Evolutionary conservation across 2,329 filamentous ascomycete species (phyloP).

Genomic region (Aschersonia sp.): DNA sequence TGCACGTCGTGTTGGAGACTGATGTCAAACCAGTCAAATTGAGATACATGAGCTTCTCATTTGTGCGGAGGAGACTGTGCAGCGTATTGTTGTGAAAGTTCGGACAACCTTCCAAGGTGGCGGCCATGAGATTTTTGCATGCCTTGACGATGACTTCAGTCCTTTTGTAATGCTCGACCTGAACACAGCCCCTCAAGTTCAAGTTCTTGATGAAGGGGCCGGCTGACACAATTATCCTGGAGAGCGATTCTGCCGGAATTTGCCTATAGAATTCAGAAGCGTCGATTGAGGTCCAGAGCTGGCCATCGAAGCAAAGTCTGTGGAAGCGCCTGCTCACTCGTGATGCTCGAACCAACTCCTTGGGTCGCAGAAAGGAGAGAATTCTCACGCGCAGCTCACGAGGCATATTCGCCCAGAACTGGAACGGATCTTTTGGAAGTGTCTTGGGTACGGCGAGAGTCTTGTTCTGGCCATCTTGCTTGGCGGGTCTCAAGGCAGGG

Average conservation of each 20-base stretch:
- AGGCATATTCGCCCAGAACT: constrained; percentile 73
- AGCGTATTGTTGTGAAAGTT: constrained; percentile 70
- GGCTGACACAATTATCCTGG: constrained; percentile 71
- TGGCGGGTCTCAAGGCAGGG: constrained; percentile 38
- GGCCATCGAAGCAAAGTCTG: constrained; percentile 80
- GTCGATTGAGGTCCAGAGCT: constrained; percentile 80
- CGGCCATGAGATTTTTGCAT: constrained; percentile 76
- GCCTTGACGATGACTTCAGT: constrained; percentile 65
- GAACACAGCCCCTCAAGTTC: constrained; percentile 82
- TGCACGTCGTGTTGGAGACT: constrained; percentile 74
- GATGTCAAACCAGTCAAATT: constrained; percentile 73
- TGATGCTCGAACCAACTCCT: constrained; percentile 67
- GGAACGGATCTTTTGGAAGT: constrained; percentile 25
- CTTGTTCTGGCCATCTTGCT: constrained; percentile 12
- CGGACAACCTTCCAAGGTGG: constrained; percentile 78
- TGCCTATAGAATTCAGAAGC: constrained; percentile 75
- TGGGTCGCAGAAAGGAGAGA: constrained; percentile 61
- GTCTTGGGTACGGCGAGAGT: constrained; percentile 7
- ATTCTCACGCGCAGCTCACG: constrained; percentile 70
- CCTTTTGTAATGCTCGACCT: constrained; percentile 70
- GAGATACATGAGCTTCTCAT: constrained; percentile 64
- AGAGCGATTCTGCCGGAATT: constrained; percentile 71
- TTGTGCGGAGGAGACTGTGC: constrained; percentile 60
- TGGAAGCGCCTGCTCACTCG: constrained; percentile 67
- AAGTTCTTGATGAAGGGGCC: constrained; percentile 85